Percentiles rank a stretch among this genome's conserved stretches.
Conservation (phyloP, 169 alveolate genomes). For the Theileria equi region DNA sequence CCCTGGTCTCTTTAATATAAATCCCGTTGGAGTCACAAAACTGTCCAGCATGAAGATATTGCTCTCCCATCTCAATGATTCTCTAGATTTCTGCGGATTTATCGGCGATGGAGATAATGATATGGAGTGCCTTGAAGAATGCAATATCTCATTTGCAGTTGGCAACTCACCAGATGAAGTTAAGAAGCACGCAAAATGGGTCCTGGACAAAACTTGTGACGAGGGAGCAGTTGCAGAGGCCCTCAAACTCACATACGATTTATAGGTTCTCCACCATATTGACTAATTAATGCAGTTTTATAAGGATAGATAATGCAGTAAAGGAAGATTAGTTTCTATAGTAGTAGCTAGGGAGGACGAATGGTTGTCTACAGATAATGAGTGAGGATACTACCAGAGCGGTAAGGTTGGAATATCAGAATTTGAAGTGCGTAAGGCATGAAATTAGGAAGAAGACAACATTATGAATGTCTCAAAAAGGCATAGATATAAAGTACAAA, state of each 20-base stretch:
- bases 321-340: too few species aligned
- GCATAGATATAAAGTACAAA: too few species aligned
- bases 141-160: conserved; percentile 52
- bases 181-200: conserved; percentile 43
- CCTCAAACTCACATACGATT: conserved; percentile 38
- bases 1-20: neutral
- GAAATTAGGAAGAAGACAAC: too few species aligned
- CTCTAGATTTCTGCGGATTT: conserved; percentile 27
- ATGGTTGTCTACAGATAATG: too few species aligned
- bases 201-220: conserved; percentile 19
- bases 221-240: conserved; percentile 41
- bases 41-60: conserved; percentile 38
- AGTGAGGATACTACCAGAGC: too few species aligned
- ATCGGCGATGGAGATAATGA: conserved; percentile 63
- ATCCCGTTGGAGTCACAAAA: conserved; percentile 26
- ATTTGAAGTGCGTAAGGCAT: too few species aligned
- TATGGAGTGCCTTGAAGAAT: conserved; percentile 49
- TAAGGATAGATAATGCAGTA: too few species aligned
- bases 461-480: too few species aligned
- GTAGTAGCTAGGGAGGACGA: too few species aligned
- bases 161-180: conserved; percentile 34
- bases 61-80: conserved; percentile 7
- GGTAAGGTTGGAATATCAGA: too few species aligned
- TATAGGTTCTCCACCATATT: too few species aligned
- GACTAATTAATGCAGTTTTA: too few species aligned